Conservation (phyloP, 805 yeast genomes). For the Phaffomyces thermotolerans region DNA sequence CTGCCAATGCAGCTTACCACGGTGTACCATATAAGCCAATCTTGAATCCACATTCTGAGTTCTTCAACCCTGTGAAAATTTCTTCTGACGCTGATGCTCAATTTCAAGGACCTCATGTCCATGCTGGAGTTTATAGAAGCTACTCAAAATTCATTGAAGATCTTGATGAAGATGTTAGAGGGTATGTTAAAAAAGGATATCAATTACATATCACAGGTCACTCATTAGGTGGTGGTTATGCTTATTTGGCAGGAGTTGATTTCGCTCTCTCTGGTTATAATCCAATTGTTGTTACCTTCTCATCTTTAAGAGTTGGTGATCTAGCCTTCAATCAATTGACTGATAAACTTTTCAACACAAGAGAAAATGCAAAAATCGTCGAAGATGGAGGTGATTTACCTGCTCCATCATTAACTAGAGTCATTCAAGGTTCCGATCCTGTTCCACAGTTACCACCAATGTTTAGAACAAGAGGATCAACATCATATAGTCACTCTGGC, state of each 20-base stretch:
- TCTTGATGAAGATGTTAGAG: constrained; percentile 27
- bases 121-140: neutral
- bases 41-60: neutral
- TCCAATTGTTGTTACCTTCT: constrained; percentile 53
- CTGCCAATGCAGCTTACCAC: constrained; percentile 3
- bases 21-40: neutral
- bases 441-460: constrained; percentile 55
- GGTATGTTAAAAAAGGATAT: constrained; percentile 37
- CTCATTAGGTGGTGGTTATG: constrained; percentile 70
- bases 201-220: constrained; percentile 57
- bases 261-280: constrained; percentile 44
- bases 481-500: constrained; percentile 26
- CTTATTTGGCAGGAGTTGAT: constrained; percentile 57
- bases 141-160: constrained; percentile 5
- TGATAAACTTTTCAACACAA: constrained; percentile 40
- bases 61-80: neutral
- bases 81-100: neutral
- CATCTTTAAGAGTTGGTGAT: constrained; percentile 62
- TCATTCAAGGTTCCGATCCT: constrained; percentile 49
- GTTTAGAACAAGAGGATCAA: neutral
- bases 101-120: neutral
- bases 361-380: constrained; percentile 22
- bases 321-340: constrained; percentile 41
- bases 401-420: constrained; percentile 36
- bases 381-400: constrained; percentile 26